Evolutionary conservation across 1,284 basidiomycete species (phyloP).

Genomic region (Malassezia sp.): DNA sequence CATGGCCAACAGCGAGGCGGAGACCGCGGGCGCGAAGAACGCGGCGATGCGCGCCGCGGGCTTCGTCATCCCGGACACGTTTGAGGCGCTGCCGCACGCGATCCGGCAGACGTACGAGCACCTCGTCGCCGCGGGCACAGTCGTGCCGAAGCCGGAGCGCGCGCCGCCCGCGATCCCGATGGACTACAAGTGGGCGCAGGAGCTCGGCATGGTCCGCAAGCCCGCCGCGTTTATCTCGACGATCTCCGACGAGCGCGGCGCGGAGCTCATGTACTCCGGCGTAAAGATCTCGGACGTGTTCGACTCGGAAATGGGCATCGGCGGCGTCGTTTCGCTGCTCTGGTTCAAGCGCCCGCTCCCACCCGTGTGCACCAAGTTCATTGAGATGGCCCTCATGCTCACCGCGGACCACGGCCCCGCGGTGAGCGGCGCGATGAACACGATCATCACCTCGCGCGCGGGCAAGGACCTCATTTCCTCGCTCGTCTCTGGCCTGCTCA

Average conservation of each 20-base stretch:
- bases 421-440: constrained; percentile 86
- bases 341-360: constrained; percentile 86
- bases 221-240: constrained; percentile 99
- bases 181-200: constrained; percentile 99
- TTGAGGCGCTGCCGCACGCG: constrained; percentile 82
- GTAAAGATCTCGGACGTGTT: constrained; percentile 97
- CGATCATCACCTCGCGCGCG: constrained; percentile 94
- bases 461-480: constrained; percentile 98
- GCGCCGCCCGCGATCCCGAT: constrained; percentile 93
- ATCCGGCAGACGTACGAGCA: constrained; percentile 73
- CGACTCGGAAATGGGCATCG: constrained; percentile 57
- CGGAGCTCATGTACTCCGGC: constrained; percentile 94
- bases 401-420: constrained; percentile 78
- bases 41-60: constrained; percentile 84
- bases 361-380: constrained; percentile 52
- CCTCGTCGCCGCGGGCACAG: constrained; percentile 62
- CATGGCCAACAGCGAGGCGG: constrained; percentile 93
- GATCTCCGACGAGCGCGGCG: constrained; percentile 97
- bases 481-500: constrained; percentile 86
- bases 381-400: constrained; percentile 99
- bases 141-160: constrained; percentile 65
- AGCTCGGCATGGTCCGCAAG: constrained; percentile 94
- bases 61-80: constrained; percentile 92
- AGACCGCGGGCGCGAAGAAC: constrained; percentile 98
- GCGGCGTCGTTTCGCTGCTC: constrained; percentile 86